Evolutionary conservation across 805 yeast species (phyloP).

Genomic region (Metschnikowia bowlesiae): DNA sequence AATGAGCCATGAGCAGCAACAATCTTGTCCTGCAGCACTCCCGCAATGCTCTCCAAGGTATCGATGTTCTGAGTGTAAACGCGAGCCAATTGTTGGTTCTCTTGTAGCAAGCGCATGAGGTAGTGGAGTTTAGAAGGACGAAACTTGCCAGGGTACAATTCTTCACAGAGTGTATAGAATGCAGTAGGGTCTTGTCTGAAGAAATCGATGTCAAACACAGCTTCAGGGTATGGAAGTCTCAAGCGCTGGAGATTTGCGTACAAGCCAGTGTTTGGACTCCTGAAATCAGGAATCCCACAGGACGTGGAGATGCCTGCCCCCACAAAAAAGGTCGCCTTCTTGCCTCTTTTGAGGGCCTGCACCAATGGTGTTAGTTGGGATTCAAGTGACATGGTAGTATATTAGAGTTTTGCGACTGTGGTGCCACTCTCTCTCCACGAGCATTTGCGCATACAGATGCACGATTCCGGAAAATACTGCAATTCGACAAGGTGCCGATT

Average conservation of each 20-base stretch:
- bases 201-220: conserved; percentile 87
- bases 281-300: conserved; percentile 93
- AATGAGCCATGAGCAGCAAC: conserved; percentile 97
- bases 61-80: conserved; percentile 93
- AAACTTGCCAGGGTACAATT: conserved; percentile 83
- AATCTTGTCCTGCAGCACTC: conserved; percentile 56
- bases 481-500: neutral
- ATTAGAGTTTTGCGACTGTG: neutral
- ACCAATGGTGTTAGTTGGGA: conserved; percentile 25
- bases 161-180: conserved; percentile 78
- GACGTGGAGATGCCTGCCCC: conserved; percentile 96
- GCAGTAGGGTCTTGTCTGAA: conserved; percentile 75
- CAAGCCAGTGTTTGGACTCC: conserved; percentile 86
- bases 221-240: conserved; percentile 87
- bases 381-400: conserved; percentile 9
- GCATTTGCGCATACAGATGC: conserved; percentile 4
- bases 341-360: conserved; percentile 25
- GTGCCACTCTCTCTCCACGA: neutral
- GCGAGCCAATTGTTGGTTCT: conserved; percentile 56
- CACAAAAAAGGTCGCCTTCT: conserved; percentile 56
- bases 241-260: conserved; percentile 74
- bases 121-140: conserved; percentile 79
- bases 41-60: conserved; percentile 83
- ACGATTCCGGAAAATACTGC: neutral
- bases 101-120: conserved; percentile 63